Evolutionary conservation across 2,329 filamentous ascomycete genomes (phyloP).

Genomic region (Boeremia lycopersici): DNA sequence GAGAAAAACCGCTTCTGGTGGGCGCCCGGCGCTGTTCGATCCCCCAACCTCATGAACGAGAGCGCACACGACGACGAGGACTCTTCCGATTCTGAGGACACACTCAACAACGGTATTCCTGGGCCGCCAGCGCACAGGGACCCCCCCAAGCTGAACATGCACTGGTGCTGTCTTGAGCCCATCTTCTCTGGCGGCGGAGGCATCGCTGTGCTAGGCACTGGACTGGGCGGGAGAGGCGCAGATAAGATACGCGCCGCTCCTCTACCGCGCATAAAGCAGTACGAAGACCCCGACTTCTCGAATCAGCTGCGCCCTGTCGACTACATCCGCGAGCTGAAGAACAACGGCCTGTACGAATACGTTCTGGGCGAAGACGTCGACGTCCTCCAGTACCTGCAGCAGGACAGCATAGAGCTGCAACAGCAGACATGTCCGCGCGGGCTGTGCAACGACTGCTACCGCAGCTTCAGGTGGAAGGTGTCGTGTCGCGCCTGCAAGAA

Average conservation of each 20-base stretch:
- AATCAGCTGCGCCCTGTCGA: slow-evolving; percentile 56
- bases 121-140: slow-evolving; percentile 41
- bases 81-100: slow-evolving; percentile 47
- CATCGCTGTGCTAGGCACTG: slow-evolving; percentile 61
- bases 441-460: slow-evolving; percentile 63
- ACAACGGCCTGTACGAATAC: slow-evolving; percentile 50
- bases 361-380: slow-evolving; percentile 50
- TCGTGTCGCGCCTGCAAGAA: slow-evolving; percentile 63
- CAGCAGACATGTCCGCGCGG: slow-evolving; percentile 59
- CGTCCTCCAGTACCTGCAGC: slow-evolving; percentile 47
- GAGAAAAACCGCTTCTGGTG: slow-evolving; percentile 60
- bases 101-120: slow-evolving; percentile 45
- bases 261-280: slow-evolving; percentile 60
- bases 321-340: slow-evolving; percentile 49
- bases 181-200: slow-evolving; percentile 65
- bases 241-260: slow-evolving; percentile 63
- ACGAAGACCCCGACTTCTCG: slow-evolving; percentile 61
- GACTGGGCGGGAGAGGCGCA: slow-evolving; percentile 56
- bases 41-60: slow-evolving; percentile 65
- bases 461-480: slow-evolving; percentile 65
- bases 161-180: slow-evolving; percentile 66
- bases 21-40: slow-evolving; percentile 61
- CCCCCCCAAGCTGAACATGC: slow-evolving; percentile 60
- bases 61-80: slow-evolving; percentile 48
- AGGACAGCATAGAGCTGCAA: slow-evolving; percentile 51